Conservation (phyloP, 2,329 filamentous ascomycete species). For the Penicillium thymicola region DNA sequence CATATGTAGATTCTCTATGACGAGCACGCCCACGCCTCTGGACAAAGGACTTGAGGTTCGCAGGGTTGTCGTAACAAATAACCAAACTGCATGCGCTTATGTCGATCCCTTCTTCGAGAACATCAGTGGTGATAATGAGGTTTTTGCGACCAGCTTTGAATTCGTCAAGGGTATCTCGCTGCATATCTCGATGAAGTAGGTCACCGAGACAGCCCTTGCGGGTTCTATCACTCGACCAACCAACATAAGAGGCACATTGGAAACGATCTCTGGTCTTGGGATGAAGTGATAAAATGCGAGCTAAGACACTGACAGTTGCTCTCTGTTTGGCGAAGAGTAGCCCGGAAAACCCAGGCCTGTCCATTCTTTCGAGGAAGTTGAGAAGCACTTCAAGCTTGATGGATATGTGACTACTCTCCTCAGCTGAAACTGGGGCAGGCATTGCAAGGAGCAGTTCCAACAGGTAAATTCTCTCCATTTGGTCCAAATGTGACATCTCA, state of each 20-base stretch:
- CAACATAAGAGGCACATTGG: constrained; percentile 41
- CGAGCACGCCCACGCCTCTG: constrained; percentile 64
- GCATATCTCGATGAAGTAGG: constrained; percentile 47
- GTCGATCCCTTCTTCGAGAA: constrained; percentile 61
- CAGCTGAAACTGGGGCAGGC: constrained; percentile 15
- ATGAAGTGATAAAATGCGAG: constrained; percentile 55
- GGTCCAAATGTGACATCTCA: constrained; percentile 44
- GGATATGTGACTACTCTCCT: constrained; percentile 42
- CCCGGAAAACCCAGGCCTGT: constrained; percentile 49
- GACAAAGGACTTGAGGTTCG: constrained; percentile 62
- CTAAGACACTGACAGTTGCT: constrained; percentile 58
- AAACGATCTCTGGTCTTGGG: constrained; percentile 50
- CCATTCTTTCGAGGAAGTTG: constrained; percentile 47
- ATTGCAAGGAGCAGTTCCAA: constrained; percentile 37
- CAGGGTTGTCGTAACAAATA: constrained; percentile 61
- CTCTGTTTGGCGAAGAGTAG: constrained; percentile 68
- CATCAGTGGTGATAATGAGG: constrained; percentile 57
- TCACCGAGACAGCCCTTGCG: constrained; percentile 50
- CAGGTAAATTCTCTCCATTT: constrained; percentile 56
- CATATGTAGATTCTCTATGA: constrained; percentile 53
- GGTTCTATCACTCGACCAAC: constrained; percentile 44
- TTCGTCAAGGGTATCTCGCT: constrained; percentile 52
- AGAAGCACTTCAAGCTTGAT: constrained; percentile 59
- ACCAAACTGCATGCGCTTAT: constrained; percentile 63
- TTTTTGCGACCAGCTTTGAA: constrained; percentile 54